Base-by-base conservation (phyloP, 2,329 filamentous ascomycete genomes). In the Fusarium sp. region DNA sequence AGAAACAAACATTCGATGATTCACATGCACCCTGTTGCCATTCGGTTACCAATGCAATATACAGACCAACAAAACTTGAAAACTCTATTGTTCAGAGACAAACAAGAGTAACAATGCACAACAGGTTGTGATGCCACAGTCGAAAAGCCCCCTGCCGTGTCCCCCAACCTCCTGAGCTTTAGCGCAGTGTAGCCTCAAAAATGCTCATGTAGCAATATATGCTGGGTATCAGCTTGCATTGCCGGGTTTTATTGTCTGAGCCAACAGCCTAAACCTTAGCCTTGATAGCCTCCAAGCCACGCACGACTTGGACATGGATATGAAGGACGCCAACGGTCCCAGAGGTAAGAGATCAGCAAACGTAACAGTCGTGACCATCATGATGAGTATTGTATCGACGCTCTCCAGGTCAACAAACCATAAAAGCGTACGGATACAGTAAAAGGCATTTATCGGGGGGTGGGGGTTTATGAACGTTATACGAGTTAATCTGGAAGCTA, bases 151-250 rank as follows among this genome's bases (percentile, higher is more conserved):
- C 67, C 61, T 70, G 55, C 38, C 38, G 47, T 54, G 23, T 41
- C 38, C 16, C 47, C 69, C 69, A 67, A 54, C 62, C 69, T 64
- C 69, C 69, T 58, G 57, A 67, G 52, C 36, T 72, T 72, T 67
- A 71, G 69, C 37, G 55, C 34, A 15, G 12, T 20, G 2, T 3
- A 9, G 15, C 3, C 26, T 28, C 13, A 50, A 67, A 50, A 70
- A 69, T 70, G 20, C 45, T n/a, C 15, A 8, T 11, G 26, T 51
- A 30, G 15, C n/a, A 16, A 41, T 12, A 20, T 23, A 26, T 8
- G 28, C 23, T 6, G 13, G 10, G 11, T 10, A 6, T 34, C 3
- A 10, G 4, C 23, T 33, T 23, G 7, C 8, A n/a, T n/a, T 56
- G 42, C 18, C 26, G 34, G 28, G 6, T n/a, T 52, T 50, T 69